phyloP scores from a whole-genome alignment of 2,329 filamentous ascomycete genomes.

The Cercospora beticola region DNA sequence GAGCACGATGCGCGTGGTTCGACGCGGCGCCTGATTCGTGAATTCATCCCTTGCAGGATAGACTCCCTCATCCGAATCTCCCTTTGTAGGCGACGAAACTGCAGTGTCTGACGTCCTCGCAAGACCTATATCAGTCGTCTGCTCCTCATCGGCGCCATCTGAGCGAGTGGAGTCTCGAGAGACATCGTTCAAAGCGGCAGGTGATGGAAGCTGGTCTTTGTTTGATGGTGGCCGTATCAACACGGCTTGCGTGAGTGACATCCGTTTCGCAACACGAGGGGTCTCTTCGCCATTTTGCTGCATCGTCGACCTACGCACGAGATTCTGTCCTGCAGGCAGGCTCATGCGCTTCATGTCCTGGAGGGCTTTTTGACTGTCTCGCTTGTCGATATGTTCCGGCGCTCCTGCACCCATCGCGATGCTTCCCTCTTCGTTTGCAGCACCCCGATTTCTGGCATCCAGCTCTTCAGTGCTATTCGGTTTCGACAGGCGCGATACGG shows the following conservation, averaged over 20 bases:
- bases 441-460: not conserved
- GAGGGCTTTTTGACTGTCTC: constrained; percentile 19
- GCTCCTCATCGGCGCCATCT: constrained; percentile 12
- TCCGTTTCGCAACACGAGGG: constrained; percentile 4
- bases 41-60: constrained; percentile 25
- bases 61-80: constrained; percentile 15
- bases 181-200: not conserved
- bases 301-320: constrained; percentile 11
- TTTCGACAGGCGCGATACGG: not conserved
- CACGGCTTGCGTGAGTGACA: constrained; percentile 12
- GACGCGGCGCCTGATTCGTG: constrained; percentile 18
- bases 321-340: constrained; percentile 15
- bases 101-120: constrained; percentile 44
- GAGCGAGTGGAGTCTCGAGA: not conserved
- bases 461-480: not conserved
- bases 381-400: constrained; percentile 12
- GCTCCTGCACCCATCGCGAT: not conserved
- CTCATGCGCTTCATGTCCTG: constrained; percentile 21
- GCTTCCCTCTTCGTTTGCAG: constrained; percentile 1
- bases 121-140: constrained; percentile 39
- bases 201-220: constrained; percentile 9
- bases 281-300: constrained; percentile 1
- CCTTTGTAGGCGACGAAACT: constrained; percentile 18
- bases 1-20: constrained; percentile 22
- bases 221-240: constrained; percentile 3